A percentile compares a stretch with the other conserved stretches of the same genome.
Evolutionary conservation across 2,329 filamentous ascomycete species (phyloP).

Genomic region (Apiospora hydei): DNA sequence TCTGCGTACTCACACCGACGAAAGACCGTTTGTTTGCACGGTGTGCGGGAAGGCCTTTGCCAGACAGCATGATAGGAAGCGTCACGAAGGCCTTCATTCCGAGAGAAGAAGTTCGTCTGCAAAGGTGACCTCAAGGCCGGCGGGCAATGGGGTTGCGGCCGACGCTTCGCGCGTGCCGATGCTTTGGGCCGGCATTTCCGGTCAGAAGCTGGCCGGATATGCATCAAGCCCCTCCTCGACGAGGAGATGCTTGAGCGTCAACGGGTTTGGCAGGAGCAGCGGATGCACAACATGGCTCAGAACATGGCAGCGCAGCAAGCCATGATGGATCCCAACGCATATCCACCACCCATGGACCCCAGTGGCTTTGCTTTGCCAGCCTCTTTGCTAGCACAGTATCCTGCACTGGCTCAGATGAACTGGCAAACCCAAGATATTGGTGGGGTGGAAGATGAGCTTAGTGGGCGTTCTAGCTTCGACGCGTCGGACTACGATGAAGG

Average conservation of each 20-base stretch:
- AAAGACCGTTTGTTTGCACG: constrained; percentile 95
- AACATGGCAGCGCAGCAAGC: constrained; percentile 60
- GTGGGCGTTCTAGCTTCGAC: constrained; percentile 82
- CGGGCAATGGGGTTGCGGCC: constrained; percentile 89
- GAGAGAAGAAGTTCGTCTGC: constrained; percentile 99
- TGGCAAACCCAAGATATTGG: constrained; percentile 75
- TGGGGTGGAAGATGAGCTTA: constrained; percentile 78
- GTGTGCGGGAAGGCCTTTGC: constrained; percentile 98
- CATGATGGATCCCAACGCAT: constrained; percentile 57
- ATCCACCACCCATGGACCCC: constrained; percentile 66
- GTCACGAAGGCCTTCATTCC: constrained; percentile 93
- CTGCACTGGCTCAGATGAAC: constrained; percentile 87
- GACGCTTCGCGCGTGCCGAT: constrained; percentile 93
- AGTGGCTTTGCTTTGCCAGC: constrained; percentile 78
- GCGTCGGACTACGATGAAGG: constrained; percentile 79
- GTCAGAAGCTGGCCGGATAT: constrained; percentile 92
- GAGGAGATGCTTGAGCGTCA: constrained; percentile 89
- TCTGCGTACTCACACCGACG: constrained; percentile 94
- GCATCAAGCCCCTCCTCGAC: constrained; percentile 95
- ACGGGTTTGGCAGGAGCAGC: constrained; percentile 75
- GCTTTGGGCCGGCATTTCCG: constrained; percentile 94
- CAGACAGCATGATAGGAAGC: constrained; percentile 94
- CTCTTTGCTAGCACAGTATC: constrained; percentile 89
- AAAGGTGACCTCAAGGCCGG: constrained; percentile 86
- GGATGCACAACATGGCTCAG: constrained; percentile 65